Percentiles rank a stretch among this genome's conserved stretches.
phyloP scores from a whole-genome alignment of 179 eudicot species.

The Silene coronaria region DNA sequence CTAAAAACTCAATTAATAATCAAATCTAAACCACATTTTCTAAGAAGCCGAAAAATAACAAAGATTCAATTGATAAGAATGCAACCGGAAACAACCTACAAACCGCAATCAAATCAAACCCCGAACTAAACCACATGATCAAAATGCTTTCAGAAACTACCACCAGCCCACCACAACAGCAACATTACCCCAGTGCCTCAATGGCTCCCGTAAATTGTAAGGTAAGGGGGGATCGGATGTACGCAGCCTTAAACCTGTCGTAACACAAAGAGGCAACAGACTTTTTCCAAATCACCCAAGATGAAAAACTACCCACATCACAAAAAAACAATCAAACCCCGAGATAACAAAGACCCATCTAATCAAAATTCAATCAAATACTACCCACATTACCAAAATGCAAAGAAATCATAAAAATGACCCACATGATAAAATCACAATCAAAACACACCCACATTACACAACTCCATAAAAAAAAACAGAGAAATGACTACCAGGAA shows the following conservation, averaged over 20 bases:
- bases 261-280: no score
- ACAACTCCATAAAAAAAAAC: not conserved
- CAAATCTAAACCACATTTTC: not conserved
- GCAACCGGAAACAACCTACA: not conserved
- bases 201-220: no score
- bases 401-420: not conserved
- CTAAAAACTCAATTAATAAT: no score
- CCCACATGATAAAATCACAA: conserved; percentile 2
- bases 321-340: not conserved
- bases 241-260: no score
- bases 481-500: conserved; percentile 41
- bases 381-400: conserved; percentile 19
- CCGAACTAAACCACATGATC: not conserved
- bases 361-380: not conserved
- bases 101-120: not conserved
- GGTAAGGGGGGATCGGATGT: no score
- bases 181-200: no score
- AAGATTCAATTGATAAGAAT: not conserved
- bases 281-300: no score
- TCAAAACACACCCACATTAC: not conserved
- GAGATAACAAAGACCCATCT: not conserved
- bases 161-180: not conserved
- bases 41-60: not conserved
- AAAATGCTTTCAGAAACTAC: not conserved
- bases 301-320: conserved; percentile 9